Base-by-base conservation (phyloP, 2,329 filamentous ascomycete species). In the Penicillium sp. region DNA sequence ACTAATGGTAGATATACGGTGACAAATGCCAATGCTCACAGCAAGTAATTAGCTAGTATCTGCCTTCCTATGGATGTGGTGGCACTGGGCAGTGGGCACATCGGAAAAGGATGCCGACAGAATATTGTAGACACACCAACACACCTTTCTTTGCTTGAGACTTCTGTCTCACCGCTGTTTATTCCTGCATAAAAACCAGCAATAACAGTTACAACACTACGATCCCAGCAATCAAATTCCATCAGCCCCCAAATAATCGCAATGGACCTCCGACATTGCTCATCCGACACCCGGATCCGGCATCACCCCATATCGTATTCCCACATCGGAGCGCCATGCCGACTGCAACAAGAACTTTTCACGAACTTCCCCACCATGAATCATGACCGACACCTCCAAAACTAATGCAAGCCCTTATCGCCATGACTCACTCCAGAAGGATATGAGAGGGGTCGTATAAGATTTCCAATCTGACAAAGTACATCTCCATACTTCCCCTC, bases 331-430 rank as follows among this genome's bases (percentile, higher is more conserved):
- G 18, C 16, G 8, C 27, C 12, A 25, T 37, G 2, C 46, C 46
- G 39, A 48, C n/a, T 11, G 19, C 36, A 38, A 13, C 16, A 29
- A 25, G 27, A 8, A 8, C 8, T 18, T 5, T 36, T 13, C 19
- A 25, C 22, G 14, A 37, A 28, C 41, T 25, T 25, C 22, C 35
- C 41, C 41, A 34, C 46, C 22, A 45, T 49, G 39, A 34, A 25
- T 48, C 31, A 36, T 14, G 7, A 2, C 7, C 4, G 8, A 27
- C 22, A 4, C 22, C 22, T n/a, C n/a, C n/a, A 22, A 7, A 8
- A 7, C 25, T 46, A 46, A 46, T 28, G 30, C 30, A 46, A 40
- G 25, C 35, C 14, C n/a, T 31, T 19, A 36, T 37, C 38, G 13
- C 12, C 14, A 36, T 49, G 35, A 49, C 29, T 45, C 46, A 49